Evolutionary conservation across 2,329 filamentous ascomycete species (phyloP).

Genomic region (Arthrobotrys sinensis): DNA sequence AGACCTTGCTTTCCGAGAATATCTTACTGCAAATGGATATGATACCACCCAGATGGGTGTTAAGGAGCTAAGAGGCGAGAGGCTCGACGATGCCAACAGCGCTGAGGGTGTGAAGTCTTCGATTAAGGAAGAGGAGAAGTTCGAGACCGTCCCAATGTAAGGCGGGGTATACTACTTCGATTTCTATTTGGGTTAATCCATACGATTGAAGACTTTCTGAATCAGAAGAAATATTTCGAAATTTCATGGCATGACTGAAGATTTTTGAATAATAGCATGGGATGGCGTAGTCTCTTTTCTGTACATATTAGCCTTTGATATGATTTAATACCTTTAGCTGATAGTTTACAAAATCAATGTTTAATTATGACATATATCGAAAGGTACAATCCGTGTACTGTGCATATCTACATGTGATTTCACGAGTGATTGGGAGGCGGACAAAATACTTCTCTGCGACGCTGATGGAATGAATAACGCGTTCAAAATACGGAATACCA

Average conservation of each 20-base stretch:
- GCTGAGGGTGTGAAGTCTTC: slow-evolving; percentile 35
- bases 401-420: no score
- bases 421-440: no score
- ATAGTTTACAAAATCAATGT: slow-evolving; percentile 19
- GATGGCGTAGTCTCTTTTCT: slow-evolving; percentile 37
- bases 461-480: neutral
- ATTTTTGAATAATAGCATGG: slow-evolving; percentile 30
- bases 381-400: no score
- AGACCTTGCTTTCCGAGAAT: slow-evolving; percentile 81
- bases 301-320: slow-evolving; percentile 43
- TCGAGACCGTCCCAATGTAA: slow-evolving; percentile 44
- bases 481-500: slow-evolving; percentile 3
- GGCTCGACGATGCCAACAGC: slow-evolving; percentile 48
- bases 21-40: slow-evolving; percentile 81
- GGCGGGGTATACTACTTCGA: neutral
- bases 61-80: slow-evolving; percentile 55
- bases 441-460: neutral
- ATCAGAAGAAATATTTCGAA: slow-evolving; percentile 3
- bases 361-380: slow-evolving; percentile 14
- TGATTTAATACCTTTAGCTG: slow-evolving; percentile 40
- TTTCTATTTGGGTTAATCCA: neutral
- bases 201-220: neutral
- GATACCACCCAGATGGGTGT: slow-evolving; percentile 76
- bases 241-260: slow-evolving; percentile 15
- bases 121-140: slow-evolving; percentile 48